Evolutionary conservation across 345 rosid genomes (phyloP).

Genomic region (Kandelia obovata): DNA sequence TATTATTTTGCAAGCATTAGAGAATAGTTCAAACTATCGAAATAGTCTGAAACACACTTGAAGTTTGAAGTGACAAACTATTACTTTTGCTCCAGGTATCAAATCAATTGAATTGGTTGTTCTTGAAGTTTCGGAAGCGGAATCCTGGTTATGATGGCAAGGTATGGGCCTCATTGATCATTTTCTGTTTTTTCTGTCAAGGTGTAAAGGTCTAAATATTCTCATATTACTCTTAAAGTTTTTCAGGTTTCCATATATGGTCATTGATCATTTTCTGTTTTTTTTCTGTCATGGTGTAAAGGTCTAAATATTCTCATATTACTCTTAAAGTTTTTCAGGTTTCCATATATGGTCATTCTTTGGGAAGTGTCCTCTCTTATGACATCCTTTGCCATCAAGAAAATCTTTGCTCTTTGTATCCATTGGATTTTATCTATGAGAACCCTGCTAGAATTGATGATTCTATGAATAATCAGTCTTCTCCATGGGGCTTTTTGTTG

Average conservation of each 20-base stretch:
- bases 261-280: constrained; percentile 37
- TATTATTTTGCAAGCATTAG: too few relatives aligned
- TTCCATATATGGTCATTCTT: constrained; percentile 91
- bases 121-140: constrained; percentile 70
- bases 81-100: constrained; percentile 60
- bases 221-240: background rate
- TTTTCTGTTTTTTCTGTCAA: constrained; percentile 18
- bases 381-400: constrained; percentile 98
- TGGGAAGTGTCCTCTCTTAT: constrained; percentile 96
- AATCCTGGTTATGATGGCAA: constrained; percentile 96
- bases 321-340: constrained; percentile 40
- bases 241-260: constrained; percentile 85
- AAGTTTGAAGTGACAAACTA: constrained; percentile 13
- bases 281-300: constrained; percentile 17
- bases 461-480: constrained; percentile 28
- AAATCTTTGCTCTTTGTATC: constrained; percentile 72
- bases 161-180: constrained; percentile 45
- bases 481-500: constrained; percentile 22
- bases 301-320: background rate
- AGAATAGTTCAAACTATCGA: too few relatives aligned
- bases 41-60: constrained; percentile 5
- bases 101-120: constrained; percentile 73
- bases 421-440: constrained; percentile 68
- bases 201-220: background rate
- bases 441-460: constrained; percentile 40